A percentile compares a stretch with the other conserved stretches of the same genome.
Evolutionary conservation across 148 eudicot genomes (phyloP).

Genomic region (Rhododendron vialii): DNA sequence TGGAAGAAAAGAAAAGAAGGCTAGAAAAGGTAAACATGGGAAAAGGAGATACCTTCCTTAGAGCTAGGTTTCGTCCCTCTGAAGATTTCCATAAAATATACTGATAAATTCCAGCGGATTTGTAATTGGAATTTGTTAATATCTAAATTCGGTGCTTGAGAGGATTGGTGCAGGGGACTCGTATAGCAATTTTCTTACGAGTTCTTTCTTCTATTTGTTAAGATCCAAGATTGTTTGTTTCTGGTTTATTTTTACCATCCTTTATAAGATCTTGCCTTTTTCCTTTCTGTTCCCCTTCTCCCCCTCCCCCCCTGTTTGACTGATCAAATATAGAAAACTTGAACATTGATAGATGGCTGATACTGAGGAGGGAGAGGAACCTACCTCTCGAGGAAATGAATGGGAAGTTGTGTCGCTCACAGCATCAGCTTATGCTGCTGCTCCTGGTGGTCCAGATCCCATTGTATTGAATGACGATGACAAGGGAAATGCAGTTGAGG

Average conservation of each 20-base stretch:
- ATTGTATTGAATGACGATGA: slow-evolving; percentile 42
- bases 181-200: background rate
- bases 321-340: slow-evolving; percentile 3
- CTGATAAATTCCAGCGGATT: background rate
- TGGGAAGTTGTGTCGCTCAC: slow-evolving; percentile 98
- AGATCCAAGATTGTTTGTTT: background rate
- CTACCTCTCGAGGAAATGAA: slow-evolving; percentile 58
- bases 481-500: slow-evolving; percentile 23
- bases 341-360: slow-evolving; percentile 33
- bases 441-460: slow-evolving; percentile 62
- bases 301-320: background rate
- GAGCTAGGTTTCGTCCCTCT: background rate
- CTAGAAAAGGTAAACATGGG: background rate
- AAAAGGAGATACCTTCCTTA: background rate
- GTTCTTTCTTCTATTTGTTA: background rate
- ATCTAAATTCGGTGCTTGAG: background rate
- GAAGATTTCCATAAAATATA: background rate
- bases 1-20: background rate
- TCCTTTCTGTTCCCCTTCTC: background rate
- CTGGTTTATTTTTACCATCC: background rate
- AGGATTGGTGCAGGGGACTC: background rate
- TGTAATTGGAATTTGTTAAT: background rate
- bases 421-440: slow-evolving; percentile 86
- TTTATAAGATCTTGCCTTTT: background rate
- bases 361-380: slow-evolving; percentile 40